phyloP scores from a whole-genome alignment of 176 grass and related monocot genomes.

The Puccinellia tenuiflora region DNA sequence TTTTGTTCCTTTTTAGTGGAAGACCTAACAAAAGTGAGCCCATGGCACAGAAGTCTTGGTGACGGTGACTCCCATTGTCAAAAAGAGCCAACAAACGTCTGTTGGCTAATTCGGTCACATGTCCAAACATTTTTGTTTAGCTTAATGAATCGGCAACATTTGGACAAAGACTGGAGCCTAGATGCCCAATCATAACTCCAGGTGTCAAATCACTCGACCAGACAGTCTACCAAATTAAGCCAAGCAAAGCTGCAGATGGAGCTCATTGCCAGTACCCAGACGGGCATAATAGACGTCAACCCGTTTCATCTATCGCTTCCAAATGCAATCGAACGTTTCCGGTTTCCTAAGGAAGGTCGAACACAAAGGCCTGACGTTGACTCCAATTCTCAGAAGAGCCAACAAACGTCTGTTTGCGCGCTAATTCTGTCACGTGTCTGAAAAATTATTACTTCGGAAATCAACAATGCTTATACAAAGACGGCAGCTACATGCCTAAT shows the following conservation, averaged over 20 bases:
- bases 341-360: neutral
- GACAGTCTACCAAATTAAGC: neutral
- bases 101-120: slow-evolving; percentile 15
- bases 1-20: neutral
- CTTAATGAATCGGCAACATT: slow-evolving; percentile 9
- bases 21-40: neutral
- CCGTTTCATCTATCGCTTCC: too few relatives aligned
- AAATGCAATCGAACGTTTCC: neutral
- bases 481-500: neutral
- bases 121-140: neutral
- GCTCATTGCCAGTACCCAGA: too few relatives aligned
- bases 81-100: slow-evolving; percentile 15
- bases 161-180: neutral
- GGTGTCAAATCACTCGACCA: neutral
- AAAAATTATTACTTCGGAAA: neutral
- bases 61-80: slow-evolving; percentile 6
- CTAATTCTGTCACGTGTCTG: neutral
- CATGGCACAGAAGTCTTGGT: neutral
- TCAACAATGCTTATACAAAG: neutral
- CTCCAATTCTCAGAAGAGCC: neutral
- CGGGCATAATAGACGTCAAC: too few relatives aligned
- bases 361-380: neutral
- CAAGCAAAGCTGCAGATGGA: too few relatives aligned
- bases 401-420: neutral
- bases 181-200: neutral